Evolutionary conservation across 129 eudicot genomes (phyloP), one percentile per base, ranked within the genome.

Genomic region (Smallanthus sonchifolius): DNA sequence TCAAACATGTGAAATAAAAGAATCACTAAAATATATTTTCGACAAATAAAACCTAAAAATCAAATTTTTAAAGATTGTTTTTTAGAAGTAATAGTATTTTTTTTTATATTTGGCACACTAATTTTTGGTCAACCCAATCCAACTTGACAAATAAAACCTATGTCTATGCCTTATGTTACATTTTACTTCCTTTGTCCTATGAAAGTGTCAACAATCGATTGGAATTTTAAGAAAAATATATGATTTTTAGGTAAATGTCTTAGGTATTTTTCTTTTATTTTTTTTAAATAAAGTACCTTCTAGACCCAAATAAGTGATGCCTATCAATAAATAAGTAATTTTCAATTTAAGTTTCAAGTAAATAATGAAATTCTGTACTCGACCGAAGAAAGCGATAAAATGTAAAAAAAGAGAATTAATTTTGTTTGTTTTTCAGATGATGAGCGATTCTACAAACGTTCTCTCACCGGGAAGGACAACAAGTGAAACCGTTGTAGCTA

Each of bases 391-490:
- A 43, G 49, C 2, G 4, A 77, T 13, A 57, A 42, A 49, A 51
- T 65, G 49, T 39, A 5, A 47, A 39, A 57, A 30, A 24, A 24
- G n/a, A 20, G 16, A 4, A 20, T 48, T 65, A 16, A 13, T 48
- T 24, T 36, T 70, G 19, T 60, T 20, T 74, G 15, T 59, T 72
- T 75, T 79, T 62, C 76, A 94, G 99, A 94, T 94, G 99, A 91
- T 94, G 99, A 94, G 99, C 63, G 99, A 94, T 69, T 94, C 99
- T 51, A 94, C 99, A 74, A 94, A 94, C 49, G 79, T 94, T 59
- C 91, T 94, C 11, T 90, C 99, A 52, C 99, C 99, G 51, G 99
- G 97, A 84, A 88, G 99, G 75, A 94, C 99, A 73, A 63, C 88
- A 24, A 94, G 99, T 79, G 99, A 94, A 81, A 78, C 87, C 13